Evolutionary conservation across 2,329 filamentous ascomycete genomes (phyloP).

Genomic region (Metarhizium album): DNA sequence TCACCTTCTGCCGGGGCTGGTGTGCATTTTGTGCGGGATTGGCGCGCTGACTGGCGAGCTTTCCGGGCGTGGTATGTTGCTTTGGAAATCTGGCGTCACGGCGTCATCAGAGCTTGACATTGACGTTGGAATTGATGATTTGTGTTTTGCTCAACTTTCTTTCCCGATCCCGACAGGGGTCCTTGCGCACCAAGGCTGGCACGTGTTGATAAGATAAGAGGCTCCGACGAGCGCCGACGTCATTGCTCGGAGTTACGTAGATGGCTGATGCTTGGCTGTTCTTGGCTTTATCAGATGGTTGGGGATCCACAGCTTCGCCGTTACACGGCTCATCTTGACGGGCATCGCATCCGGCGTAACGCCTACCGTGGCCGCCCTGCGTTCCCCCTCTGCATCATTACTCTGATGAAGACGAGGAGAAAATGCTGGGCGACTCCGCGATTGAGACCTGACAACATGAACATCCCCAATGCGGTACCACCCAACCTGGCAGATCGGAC

Average conservation of each 20-base stretch:
- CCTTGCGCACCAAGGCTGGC: background rate
- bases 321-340: constrained; percentile 46
- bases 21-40: background rate
- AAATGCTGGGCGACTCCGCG: constrained; percentile 54
- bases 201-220: constrained; percentile 8
- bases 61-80: background rate
- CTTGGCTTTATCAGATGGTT: constrained; percentile 18
- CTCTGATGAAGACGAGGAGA: too few relatives aligned
- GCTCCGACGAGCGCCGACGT: background rate
- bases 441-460: constrained; percentile 18
- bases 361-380: constrained; percentile 51
- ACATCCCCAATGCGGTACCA: background rate
- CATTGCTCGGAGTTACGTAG: background rate
- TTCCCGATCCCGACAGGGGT: too few relatives aligned
- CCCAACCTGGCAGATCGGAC: background rate
- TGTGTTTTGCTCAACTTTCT: background rate
- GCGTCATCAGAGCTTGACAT: background rate
- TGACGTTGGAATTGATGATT: background rate
- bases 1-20: background rate
- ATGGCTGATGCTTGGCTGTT: background rate
- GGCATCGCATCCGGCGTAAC: constrained; percentile 52
- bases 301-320: constrained; percentile 48
- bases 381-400: constrained; percentile 53
- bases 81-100: background rate
- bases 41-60: background rate